phyloP scores from a whole-genome alignment of 2,329 filamentous ascomycete genomes.

The Aspergillus novoparasiticus region DNA sequence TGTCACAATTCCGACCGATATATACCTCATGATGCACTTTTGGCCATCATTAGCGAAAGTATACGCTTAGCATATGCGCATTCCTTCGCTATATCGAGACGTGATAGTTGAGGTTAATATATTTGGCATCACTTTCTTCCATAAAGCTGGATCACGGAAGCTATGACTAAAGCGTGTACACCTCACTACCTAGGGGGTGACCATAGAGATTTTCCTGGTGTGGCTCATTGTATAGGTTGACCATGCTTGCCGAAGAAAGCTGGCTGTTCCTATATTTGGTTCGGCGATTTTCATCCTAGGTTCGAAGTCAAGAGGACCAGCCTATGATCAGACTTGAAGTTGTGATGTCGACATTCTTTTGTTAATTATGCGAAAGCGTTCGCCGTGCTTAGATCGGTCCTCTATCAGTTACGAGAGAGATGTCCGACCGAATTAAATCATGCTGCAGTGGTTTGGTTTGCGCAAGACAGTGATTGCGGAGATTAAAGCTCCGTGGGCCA shows the following conservation, averaged over 20 bases:
- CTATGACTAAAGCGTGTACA: neutral
- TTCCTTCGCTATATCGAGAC: neutral
- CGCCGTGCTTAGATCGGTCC: too few species aligned
- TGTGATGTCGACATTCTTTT: too few species aligned
- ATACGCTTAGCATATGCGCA: neutral
- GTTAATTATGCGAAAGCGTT: too few species aligned
- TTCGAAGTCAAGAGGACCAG: too few species aligned
- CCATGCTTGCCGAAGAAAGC: too few species aligned
- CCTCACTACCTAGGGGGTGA: too few species aligned
- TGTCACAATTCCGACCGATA: neutral
- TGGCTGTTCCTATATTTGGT: too few species aligned
- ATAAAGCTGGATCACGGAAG: neutral
- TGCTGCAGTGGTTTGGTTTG: neutral
- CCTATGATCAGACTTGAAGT: too few species aligned
- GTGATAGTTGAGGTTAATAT: neutral
- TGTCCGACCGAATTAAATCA: neutral
- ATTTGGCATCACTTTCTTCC: neutral
- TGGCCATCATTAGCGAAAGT: neutral
- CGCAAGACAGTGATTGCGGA: neutral
- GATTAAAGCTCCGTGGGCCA: neutral
- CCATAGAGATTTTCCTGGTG: too few species aligned
- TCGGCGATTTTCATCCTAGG: too few species aligned
- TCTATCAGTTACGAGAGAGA: too few species aligned
- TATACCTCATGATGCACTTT: neutral
- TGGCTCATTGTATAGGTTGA: too few species aligned